Percentiles rank a stretch among this genome's conserved stretches.
Conservation (phyloP, 2,329 filamentous ascomycete genomes). For the Calonectria honghensis region DNA sequence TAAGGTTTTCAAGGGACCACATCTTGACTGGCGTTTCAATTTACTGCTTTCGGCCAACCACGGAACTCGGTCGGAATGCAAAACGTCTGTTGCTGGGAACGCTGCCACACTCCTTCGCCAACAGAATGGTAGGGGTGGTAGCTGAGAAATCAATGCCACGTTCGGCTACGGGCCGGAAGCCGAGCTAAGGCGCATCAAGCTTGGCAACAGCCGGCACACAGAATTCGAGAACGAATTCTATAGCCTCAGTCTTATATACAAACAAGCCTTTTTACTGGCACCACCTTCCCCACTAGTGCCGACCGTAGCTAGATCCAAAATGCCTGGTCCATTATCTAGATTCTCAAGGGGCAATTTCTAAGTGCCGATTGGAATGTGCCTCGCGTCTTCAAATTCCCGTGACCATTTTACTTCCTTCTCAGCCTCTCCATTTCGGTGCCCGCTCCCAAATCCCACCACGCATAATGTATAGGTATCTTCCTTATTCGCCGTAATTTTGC, state of each 20-base stretch:
- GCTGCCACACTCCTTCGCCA: background rate
- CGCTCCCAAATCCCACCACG: background rate
- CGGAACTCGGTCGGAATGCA: background rate
- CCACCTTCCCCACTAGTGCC: background rate
- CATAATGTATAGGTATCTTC: background rate
- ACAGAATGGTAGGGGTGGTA: background rate
- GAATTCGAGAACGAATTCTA: background rate
- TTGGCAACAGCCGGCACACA: background rate
- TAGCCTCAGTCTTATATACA: background rate
- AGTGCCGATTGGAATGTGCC: background rate
- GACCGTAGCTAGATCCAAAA: background rate
- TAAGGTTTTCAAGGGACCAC: constrained; percentile 12
- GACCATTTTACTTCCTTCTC: background rate
- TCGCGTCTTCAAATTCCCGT: background rate
- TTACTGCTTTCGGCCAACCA: background rate
- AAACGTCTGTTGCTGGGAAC: background rate
- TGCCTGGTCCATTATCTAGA: background rate
- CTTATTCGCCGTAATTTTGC: background rate
- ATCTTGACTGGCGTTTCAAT: background rate
- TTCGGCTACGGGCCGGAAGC: background rate
- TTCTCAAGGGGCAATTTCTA: no score
- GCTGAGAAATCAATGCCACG: background rate
- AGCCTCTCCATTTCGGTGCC: background rate
- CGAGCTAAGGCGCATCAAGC: background rate
- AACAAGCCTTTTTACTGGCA: background rate